Percentiles rank a stretch among this genome's conserved stretches.
Evolutionary conservation across 2,329 filamentous ascomycete species (phyloP).

Genomic region (Curvularia hawaiiensis): DNA sequence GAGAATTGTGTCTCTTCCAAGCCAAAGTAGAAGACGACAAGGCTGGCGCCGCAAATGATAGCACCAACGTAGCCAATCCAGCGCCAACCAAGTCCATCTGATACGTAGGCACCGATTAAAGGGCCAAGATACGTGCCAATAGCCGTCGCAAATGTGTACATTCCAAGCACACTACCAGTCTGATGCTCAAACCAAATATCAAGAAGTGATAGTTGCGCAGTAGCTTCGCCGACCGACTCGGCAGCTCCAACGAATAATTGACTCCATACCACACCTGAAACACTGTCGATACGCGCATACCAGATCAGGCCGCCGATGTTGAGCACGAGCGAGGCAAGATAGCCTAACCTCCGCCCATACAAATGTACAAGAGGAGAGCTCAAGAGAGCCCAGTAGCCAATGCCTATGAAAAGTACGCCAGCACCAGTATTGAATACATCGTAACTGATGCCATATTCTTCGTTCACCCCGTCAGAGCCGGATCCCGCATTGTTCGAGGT

Average conservation of each 20-base stretch:
- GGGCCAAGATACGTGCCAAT: conserved; percentile 2
- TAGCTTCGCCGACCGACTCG: conserved; percentile 4
- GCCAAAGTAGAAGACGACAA: conserved; percentile 1
- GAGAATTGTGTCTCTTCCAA: conserved; percentile 2
- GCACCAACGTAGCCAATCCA: conserved; percentile 1
- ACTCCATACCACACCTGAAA: conserved; percentile 2
- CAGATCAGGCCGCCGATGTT: conserved; percentile 2
- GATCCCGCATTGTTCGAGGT: conserved; percentile 2
- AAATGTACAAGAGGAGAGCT: conserved; percentile 3
- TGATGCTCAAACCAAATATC: conserved; percentile 4
- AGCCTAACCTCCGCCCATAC: conserved; percentile 1
- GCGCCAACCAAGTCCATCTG: background rate
- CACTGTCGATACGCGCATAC: conserved; percentile 2
- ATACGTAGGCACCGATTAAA: conserved; percentile 1
- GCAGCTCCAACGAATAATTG: conserved; percentile 1
- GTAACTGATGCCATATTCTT: conserved; percentile 2
- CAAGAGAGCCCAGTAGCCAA: conserved; percentile 3
- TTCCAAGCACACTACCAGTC: conserved; percentile 1
- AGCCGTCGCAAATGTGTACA: conserved; percentile 4
- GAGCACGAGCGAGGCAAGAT: conserved; percentile 2
- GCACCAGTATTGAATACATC: conserved; percentile 1
- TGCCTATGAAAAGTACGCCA: conserved; percentile 1
- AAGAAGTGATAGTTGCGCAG: conserved; percentile 2
- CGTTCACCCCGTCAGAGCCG: conserved; percentile 1
- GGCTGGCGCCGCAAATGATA: background rate